phyloP scores from a whole-genome alignment of 495 filamentous ascomycete genomes.

The Schizothecium vesticola region DNA sequence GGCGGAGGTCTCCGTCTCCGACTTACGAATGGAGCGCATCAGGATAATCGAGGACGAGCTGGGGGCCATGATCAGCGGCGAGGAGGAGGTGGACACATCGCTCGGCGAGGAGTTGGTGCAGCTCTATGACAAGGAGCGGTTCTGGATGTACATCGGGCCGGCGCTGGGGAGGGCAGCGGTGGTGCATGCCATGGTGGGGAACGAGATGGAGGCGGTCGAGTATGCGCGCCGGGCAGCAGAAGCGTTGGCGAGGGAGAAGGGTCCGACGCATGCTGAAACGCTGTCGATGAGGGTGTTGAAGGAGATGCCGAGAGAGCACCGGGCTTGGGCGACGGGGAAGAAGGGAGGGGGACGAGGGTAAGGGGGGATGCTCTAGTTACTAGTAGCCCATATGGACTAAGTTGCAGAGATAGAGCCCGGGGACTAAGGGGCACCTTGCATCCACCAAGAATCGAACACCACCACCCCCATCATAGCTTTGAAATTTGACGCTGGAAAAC shows the following conservation, averaged over 20 bases:
- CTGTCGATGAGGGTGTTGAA: constrained; percentile 34
- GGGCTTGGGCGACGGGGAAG: constrained; percentile 23
- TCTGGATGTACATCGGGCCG: constrained; percentile 33
- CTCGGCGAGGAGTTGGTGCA: constrained; percentile 30
- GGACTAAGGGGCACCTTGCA: too few species aligned
- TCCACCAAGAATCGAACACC: too few species aligned
- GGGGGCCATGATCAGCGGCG: constrained; percentile 25
- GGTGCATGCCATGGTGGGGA: constrained; percentile 37
- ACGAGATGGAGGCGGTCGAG: constrained; percentile 28
- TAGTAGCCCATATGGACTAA: too few species aligned
- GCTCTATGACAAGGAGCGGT: constrained; percentile 32
- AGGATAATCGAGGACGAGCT: constrained; percentile 30
- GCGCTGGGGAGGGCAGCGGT: constrained; percentile 40
- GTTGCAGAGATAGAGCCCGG: too few species aligned
- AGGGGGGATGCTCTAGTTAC: too few species aligned
- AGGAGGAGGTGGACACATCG: constrained; percentile 25
- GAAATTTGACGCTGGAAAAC: too few species aligned
- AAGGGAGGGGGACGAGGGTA: neutral
- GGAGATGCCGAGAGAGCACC: constrained; percentile 26
- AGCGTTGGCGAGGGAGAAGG: constrained; percentile 34
- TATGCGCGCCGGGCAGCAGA: constrained; percentile 31
- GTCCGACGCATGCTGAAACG: constrained; percentile 23
- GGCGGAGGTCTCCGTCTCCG: constrained; percentile 24
- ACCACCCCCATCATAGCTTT: too few species aligned
- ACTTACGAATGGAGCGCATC: constrained; percentile 33